A percentile compares a stretch with the other conserved stretches of the same genome.
phyloP scores from a whole-genome alignment of 192 early-diverging fungal genomes.

The Coemansia sp. region DNA sequence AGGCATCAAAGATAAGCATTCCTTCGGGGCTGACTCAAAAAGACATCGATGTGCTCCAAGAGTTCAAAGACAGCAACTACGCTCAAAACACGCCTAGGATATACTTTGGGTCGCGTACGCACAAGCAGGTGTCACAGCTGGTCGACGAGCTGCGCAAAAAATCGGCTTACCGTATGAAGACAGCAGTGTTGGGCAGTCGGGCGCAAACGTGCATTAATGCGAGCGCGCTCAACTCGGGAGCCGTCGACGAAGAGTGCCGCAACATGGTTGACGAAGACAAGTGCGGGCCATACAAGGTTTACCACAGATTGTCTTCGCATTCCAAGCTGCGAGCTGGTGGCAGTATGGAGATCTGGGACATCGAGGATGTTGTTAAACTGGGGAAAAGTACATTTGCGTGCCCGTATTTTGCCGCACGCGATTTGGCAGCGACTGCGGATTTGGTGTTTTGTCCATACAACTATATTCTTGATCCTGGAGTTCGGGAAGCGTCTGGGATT shows the following conservation, averaged over 20 bases:
- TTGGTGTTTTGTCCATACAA: constrained; percentile 70
- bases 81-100: constrained; percentile 24
- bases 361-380: constrained; percentile 59
- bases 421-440: constrained; percentile 50
- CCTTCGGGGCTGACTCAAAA: constrained; percentile 18
- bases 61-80: constrained; percentile 2
- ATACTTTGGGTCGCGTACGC: constrained; percentile 62
- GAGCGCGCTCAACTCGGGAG: constrained; percentile 21
- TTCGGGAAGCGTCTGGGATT: constrained; percentile 57
- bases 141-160: constrained; percentile 59
- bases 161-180: constrained; percentile 58
- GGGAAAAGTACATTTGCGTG: constrained; percentile 49
- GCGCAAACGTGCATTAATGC: constrained; percentile 57
- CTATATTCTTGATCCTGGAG: constrained; percentile 63
- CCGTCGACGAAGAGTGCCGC: constrained; percentile 42
- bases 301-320: constrained; percentile 1
- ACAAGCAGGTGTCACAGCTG: constrained; percentile 63
- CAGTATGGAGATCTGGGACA: constrained; percentile 58
- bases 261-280: constrained; percentile 30
- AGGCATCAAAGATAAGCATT: neutral
- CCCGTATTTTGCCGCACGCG: constrained; percentile 61
- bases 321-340: constrained; percentile 15
- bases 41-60: constrained; percentile 20
- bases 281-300: constrained; percentile 17
- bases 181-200: constrained; percentile 57